A percentile compares a stretch with the other conserved stretches of the same genome.
These are phyloP conservation scores for Rhodomyrtus psidioides DNA, from an alignment of 441 rosid genomes.

Conservation along the genomic window DNA sequence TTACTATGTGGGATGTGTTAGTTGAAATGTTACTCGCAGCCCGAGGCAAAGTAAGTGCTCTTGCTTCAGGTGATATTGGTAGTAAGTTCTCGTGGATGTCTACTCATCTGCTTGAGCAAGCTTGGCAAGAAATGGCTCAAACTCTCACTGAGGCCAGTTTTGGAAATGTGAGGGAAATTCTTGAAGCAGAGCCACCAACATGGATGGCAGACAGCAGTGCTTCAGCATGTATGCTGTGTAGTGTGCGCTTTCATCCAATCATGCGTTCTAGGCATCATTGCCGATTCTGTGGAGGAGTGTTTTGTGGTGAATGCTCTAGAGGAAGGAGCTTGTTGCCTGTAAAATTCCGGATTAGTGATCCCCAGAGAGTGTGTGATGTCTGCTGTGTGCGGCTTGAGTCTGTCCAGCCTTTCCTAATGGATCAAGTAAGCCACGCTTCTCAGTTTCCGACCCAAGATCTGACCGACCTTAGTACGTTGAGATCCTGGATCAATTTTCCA, in stretches of 20 bases:
- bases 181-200: slow-evolving; percentile 27
- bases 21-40: slow-evolving; percentile 82
- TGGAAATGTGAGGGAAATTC: slow-evolving; percentile 23
- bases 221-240: slow-evolving; percentile 81
- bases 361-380: slow-evolving; percentile 92
- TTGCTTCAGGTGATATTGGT: slow-evolving; percentile 53
- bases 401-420: slow-evolving; percentile 90
- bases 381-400: slow-evolving; percentile 87
- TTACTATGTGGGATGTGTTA: slow-evolving; percentile 96
- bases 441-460: slow-evolving; percentile 81
- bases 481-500: slow-evolving; percentile 98
- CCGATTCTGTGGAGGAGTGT: slow-evolving; percentile 90
- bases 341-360: slow-evolving; percentile 67
- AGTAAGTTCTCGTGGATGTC: slow-evolving; percentile 59
- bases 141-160: slow-evolving; percentile 73
- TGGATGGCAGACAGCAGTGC: slow-evolving; percentile 51
- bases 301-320: slow-evolving; percentile 75
- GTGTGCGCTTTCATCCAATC: slow-evolving; percentile 83
- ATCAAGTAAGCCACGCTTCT: slow-evolving; percentile 90
- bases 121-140: slow-evolving; percentile 97
- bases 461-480: slow-evolving; percentile 94
- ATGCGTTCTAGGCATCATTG: slow-evolving; percentile 97
- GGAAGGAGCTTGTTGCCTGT: slow-evolving; percentile 88
- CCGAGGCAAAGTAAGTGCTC: slow-evolving; percentile 69
- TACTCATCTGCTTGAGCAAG: slow-evolving; percentile 70